A percentile compares a stretch with the other conserved stretches of the same genome.
phyloP scores from a whole-genome alignment of 352 stramenopile genomes.

The Globisporangium abappressorium region DNA sequence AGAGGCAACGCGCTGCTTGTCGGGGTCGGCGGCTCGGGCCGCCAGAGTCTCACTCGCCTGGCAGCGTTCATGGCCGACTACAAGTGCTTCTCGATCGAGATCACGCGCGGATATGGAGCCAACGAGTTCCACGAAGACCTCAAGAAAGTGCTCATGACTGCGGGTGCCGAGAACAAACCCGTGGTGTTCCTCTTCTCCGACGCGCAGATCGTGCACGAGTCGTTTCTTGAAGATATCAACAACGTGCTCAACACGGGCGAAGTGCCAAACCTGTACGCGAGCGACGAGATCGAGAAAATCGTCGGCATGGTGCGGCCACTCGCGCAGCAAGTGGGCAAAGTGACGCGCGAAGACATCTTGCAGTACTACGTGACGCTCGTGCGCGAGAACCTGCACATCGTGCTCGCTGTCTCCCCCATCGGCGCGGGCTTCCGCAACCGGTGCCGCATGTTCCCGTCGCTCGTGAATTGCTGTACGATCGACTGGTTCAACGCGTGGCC shows the following conservation, averaged over 20 bases:
- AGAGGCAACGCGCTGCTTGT: slow-evolving; percentile 91
- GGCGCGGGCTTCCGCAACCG: slow-evolving; percentile 90
- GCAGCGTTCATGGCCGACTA: slow-evolving; percentile 92
- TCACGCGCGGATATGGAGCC: slow-evolving; percentile 88
- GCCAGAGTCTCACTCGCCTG: slow-evolving; percentile 89
- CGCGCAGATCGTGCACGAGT: slow-evolving; percentile 92
- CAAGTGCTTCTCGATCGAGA: slow-evolving; percentile 91
- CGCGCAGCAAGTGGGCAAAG: slow-evolving; percentile 71
- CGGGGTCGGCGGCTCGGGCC: slow-evolving; percentile 88
- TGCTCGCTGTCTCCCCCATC: slow-evolving; percentile 92
- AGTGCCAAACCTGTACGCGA: slow-evolving; percentile 91
- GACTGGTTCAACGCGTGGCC: slow-evolving; percentile 97
- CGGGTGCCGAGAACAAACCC: slow-evolving; percentile 82
- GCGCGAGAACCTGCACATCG: slow-evolving; percentile 92
- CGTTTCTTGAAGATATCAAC: slow-evolving; percentile 95
- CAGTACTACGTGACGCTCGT: slow-evolving; percentile 90
- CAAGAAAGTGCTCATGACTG: slow-evolving; percentile 89
- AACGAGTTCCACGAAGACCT: slow-evolving; percentile 93
- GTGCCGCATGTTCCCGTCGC: slow-evolving; percentile 92
- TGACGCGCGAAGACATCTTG: slow-evolving; percentile 82
- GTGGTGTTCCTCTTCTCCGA: slow-evolving; percentile 94
- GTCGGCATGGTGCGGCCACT: slow-evolving; percentile 79
- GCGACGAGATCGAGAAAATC: slow-evolving; percentile 91
- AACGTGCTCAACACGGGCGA: slow-evolving; percentile 93
- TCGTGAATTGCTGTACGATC: slow-evolving; percentile 95